Base-by-base conservation (phyloP, 352 stramenopile genomes). In the Phytophthora tubulina region DNA sequence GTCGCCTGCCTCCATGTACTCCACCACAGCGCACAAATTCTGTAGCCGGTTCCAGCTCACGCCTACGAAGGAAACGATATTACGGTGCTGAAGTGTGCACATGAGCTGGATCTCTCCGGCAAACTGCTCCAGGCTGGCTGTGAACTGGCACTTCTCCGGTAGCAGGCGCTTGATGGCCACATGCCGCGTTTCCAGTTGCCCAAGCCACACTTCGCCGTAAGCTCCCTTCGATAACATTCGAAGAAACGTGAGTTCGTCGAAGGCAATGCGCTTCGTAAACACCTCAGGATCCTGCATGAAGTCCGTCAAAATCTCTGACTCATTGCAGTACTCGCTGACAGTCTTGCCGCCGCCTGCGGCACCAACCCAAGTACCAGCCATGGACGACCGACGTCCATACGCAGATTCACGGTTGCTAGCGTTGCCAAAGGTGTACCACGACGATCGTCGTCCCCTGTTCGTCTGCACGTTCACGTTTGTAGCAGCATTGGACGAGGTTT, bases 1-100 rank as follows among this genome's bases (percentile, higher is more conserved):
- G 41, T 94, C 87, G 0, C 88, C 88, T 1, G 77, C 74, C 21
- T 94, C 85, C 84, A 94, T 92, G 73, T 91, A 94, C 73, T 96
- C 88, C 33, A 92, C 82, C 15, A 96, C 72, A 11, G 85, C 84
- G 41, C 86, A 92, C n/a, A 93, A 63, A 67, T 91, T 90, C 35
- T 86, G 77, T 51, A 92, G 44, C 13, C 67, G 72, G 48, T 83
- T 82, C 88, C 86, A 94, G 63, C 81, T 91, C 50, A 93, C 79
- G 9, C 86, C 88, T 5, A 94, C 75, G 14, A 93, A 91, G 3
- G 73, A 81, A 39, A 96, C 86, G 46, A 96, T 89, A 62, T 91
- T 94, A 31, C 81, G 84, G 66, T 96, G 88, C 61, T 92, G 73
- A 13, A 96, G 70, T 4, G 71, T 78, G 51, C 78, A 85, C 80